Conservation (phyloP, 208 protist species). For the Leishmania turanica region DNA sequence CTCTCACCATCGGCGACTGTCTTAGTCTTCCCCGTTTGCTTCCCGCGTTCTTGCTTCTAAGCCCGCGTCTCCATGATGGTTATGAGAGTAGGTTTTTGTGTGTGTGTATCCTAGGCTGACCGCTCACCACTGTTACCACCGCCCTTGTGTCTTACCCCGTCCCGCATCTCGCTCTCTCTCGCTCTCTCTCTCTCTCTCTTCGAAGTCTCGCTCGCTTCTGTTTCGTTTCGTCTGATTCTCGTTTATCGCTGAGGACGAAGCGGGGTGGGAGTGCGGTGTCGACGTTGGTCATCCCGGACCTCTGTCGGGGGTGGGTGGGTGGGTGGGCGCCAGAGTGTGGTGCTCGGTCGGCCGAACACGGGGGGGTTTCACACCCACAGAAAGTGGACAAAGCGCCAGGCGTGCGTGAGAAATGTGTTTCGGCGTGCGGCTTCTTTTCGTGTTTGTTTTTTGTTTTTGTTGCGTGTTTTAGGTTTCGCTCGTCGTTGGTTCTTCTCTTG, state of each 20-base stretch:
- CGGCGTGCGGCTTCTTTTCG: conserved; percentile 7
- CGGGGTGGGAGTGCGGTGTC: background rate
- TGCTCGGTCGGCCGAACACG: background rate
- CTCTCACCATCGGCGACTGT: background rate
- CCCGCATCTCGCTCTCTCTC: background rate
- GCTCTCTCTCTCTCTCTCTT: too few relatives aligned
- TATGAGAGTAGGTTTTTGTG: background rate
- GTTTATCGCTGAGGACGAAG: background rate
- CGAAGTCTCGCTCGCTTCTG: background rate
- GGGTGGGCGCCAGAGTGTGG: background rate
- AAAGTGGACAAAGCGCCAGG: background rate
- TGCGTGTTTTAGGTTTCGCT: background rate
- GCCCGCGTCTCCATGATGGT: background rate
- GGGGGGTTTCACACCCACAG: too few relatives aligned
- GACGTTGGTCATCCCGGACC: background rate
- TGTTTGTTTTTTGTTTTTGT: background rate
- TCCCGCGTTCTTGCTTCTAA: background rate
- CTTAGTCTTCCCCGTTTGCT: background rate
- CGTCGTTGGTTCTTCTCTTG: background rate
- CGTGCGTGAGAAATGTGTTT: conserved; percentile 11
- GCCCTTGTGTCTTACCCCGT: background rate
- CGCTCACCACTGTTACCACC: background rate
- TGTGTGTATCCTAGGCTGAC: background rate
- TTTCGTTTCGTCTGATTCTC: background rate
- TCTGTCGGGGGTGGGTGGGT: too few relatives aligned